Evolutionary conservation across 495 filamentous ascomycete species (phyloP).

Genomic region (Hypoxylon fragiforme): DNA sequence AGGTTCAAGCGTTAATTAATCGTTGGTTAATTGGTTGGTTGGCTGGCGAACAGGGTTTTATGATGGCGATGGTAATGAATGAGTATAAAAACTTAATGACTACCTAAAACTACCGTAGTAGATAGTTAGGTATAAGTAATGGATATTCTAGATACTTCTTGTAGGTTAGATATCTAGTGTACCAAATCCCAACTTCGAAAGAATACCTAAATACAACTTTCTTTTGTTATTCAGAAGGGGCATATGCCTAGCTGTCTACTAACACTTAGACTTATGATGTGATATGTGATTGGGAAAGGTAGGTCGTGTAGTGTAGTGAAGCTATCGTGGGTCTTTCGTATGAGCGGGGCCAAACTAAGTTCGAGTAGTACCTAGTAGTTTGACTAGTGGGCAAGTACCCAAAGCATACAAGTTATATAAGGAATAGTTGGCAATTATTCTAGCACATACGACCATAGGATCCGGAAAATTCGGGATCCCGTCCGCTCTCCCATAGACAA

Average conservation of each 20-base stretch:
- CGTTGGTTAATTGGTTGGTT: too few relatives aligned
- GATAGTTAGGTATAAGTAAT: not conserved
- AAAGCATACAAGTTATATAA: not conserved
- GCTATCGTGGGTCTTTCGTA: too few relatives aligned
- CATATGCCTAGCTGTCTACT: not conserved
- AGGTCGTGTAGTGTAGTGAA: too few relatives aligned
- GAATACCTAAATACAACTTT: not conserved
- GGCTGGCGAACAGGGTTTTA: too few relatives aligned
- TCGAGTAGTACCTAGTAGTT: not conserved
- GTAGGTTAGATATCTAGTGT: too few relatives aligned
- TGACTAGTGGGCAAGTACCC: not conserved
- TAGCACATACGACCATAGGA: slow-evolving; percentile 47
- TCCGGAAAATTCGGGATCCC: slow-evolving; percentile 49
- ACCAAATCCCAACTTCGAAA: too few relatives aligned
- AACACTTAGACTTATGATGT: too few relatives aligned
- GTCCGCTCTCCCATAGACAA: slow-evolving; percentile 53
- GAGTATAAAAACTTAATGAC: slow-evolving; percentile 1
- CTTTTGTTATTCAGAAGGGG: not conserved
- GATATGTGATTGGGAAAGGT: too few relatives aligned
- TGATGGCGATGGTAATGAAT: not conserved
- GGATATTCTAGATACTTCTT: too few relatives aligned
- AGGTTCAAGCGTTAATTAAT: slow-evolving; percentile 38
- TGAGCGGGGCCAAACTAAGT: too few relatives aligned
- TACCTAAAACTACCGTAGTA: not conserved
- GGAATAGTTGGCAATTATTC: not conserved